Evolutionary conservation across 352 stramenopile genomes (phyloP).

Genomic region (Globisporangium paddicum): DNA sequence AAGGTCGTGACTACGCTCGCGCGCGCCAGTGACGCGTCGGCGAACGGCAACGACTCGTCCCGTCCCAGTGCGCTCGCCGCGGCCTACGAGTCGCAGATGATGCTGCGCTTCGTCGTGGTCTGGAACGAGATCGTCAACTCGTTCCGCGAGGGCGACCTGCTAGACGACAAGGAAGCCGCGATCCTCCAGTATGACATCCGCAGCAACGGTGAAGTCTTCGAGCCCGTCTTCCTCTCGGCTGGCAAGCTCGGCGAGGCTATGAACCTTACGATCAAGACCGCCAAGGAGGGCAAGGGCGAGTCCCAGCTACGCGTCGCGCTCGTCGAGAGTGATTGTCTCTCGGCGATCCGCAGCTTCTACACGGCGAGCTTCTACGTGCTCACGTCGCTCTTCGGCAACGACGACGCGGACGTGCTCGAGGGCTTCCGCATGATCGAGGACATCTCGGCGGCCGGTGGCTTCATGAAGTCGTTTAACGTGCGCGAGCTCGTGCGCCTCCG

Average conservation of each 20-base stretch:
- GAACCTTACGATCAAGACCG: conserved; percentile 55
- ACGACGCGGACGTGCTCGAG: conserved; percentile 77
- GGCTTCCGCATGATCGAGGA: conserved; percentile 79
- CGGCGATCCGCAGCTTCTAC: conserved; percentile 79
- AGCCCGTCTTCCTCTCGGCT: conserved; percentile 81
- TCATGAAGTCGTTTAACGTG: conserved; percentile 78
- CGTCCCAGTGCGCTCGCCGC: conserved; percentile 42
- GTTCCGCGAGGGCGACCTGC: conserved; percentile 64
- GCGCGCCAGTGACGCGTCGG: conserved; percentile 44
- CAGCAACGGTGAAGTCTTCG: conserved; percentile 82
- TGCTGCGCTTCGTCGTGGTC: conserved; percentile 75
- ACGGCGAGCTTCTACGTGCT: conserved; percentile 77
- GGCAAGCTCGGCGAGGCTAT: conserved; percentile 81
- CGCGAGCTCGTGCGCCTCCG: conserved; percentile 58
- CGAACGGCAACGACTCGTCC: conserved; percentile 35
- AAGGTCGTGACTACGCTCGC: conserved; percentile 67
- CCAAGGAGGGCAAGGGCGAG: conserved; percentile 77
- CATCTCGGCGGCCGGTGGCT: conserved; percentile 50
- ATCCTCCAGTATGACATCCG: conserved; percentile 84
- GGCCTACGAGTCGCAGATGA: conserved; percentile 76
- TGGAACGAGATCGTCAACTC: conserved; percentile 85
- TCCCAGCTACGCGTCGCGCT: conserved; percentile 71
- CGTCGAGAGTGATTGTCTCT: conserved; percentile 79
- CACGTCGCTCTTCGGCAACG: conserved; percentile 62
- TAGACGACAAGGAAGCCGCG: conserved; percentile 75